phyloP scores from a whole-genome alignment of 2,329 filamentous ascomycete species.

The Cladosporium sp. region DNA sequence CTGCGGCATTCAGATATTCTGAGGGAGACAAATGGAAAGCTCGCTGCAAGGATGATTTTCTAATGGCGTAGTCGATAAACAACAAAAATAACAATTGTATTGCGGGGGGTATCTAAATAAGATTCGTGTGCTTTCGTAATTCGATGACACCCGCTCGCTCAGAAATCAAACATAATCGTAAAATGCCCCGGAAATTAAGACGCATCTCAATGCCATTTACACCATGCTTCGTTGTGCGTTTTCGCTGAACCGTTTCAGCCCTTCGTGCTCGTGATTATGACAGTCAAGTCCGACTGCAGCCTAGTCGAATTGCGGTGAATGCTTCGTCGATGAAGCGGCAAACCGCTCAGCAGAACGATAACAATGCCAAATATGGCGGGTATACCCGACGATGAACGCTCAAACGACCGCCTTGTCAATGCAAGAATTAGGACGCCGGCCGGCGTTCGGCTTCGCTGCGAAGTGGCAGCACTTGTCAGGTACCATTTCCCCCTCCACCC shows the following conservation, averaged over 20 bases:
- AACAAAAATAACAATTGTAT: neutral
- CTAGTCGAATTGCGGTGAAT: no score
- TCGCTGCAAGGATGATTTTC: no score
- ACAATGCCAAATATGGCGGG: neutral
- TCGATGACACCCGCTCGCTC: neutral
- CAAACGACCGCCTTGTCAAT: neutral
- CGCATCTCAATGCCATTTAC: neutral
- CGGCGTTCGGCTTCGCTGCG: neutral
- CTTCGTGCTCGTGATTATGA: no score
- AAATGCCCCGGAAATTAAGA: neutral
- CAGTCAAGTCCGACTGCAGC: no score
- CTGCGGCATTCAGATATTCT: no score
- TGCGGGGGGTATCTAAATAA: conserved; percentile 26
- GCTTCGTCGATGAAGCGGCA: no score
- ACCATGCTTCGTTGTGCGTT: neutral
- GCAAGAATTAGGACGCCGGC: neutral
- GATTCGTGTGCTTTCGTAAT: conserved; percentile 38
- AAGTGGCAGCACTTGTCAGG: neutral
- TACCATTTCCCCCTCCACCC: conserved; percentile 14
- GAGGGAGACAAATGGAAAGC: no score
- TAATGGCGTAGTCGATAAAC: neutral
- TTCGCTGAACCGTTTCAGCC: no score
- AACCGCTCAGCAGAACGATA: no score
- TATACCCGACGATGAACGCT: neutral
- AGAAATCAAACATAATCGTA: neutral